phyloP scores from a whole-genome alignment of 192 early-diverging fungal species.

The Rhizoclosmatium sp. region DNA sequence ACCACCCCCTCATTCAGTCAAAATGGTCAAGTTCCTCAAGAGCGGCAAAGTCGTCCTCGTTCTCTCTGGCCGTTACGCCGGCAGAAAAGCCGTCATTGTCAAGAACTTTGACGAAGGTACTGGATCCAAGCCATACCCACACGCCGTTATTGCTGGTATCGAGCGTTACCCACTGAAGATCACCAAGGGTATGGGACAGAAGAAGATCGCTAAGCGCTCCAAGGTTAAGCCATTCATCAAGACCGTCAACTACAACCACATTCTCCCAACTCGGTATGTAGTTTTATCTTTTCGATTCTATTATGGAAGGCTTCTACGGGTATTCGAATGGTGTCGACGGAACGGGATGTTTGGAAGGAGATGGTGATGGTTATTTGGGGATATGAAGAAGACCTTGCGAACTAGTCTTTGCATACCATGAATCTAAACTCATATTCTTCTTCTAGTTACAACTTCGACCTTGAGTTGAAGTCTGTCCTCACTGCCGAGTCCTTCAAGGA shows the following conservation, averaged over 20 bases:
- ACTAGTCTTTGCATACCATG: constrained; percentile 47
- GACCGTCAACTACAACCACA: constrained; percentile 98
- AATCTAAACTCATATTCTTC: constrained; percentile 29
- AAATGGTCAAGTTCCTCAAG: constrained; percentile 57
- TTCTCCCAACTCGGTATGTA: constrained; percentile 97
- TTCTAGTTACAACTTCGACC: constrained; percentile 89
- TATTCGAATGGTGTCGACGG: too few species aligned
- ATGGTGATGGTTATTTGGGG: too few species aligned
- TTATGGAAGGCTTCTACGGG: too few species aligned
- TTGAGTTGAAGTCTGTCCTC: constrained; percentile 91
- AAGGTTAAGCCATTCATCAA: constrained; percentile 99
- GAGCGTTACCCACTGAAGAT: constrained; percentile 98
- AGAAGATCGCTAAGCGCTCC: constrained; percentile 95
- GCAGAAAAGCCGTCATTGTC: constrained; percentile 99
- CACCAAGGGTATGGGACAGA: constrained; percentile 93
- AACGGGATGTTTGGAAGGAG: too few species aligned
- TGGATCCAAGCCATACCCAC: constrained; percentile 94
- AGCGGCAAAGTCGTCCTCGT: constrained; percentile 84
- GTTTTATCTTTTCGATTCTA: background rate
- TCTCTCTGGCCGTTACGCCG: constrained; percentile 97
- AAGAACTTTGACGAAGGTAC: constrained; percentile 97
- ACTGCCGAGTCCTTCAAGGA: constrained; percentile 92
- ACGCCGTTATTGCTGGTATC: constrained; percentile 98
- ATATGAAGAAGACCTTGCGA: too few species aligned
- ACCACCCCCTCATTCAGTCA: background rate